Evolutionary conservation across 1,284 basidiomycete genomes (phyloP).

Genomic region (Macrocystidia cucumis): DNA sequence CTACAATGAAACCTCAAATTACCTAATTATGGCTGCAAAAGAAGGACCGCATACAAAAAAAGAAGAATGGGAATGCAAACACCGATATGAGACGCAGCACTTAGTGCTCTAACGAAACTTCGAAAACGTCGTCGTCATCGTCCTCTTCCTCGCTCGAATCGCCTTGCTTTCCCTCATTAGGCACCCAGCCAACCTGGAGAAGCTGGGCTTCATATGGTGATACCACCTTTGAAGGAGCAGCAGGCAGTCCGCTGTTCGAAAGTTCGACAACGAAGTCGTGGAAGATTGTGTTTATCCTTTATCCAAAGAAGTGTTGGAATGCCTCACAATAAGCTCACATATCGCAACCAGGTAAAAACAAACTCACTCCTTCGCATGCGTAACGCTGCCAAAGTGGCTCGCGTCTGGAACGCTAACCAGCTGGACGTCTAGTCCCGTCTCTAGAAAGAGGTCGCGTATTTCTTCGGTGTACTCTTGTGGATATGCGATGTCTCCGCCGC

Average conservation of each 20-base stretch:
- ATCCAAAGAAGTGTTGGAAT: not conserved
- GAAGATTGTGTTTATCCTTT: constrained; percentile 20
- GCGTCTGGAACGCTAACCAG: constrained; percentile 19
- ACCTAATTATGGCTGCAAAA: too few species aligned
- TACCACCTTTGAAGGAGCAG: constrained; percentile 13
- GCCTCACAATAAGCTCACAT: not conserved
- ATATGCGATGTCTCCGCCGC: constrained; percentile 26
- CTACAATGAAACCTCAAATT: too few species aligned
- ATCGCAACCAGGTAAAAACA: not conserved
- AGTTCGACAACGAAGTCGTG: constrained; percentile 21
- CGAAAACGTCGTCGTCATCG: constrained; percentile 4
- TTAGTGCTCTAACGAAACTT: too few species aligned
- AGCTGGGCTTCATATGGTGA: constrained; percentile 23
- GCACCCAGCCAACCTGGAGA: constrained; percentile 13
- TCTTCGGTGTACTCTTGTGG: constrained; percentile 17
- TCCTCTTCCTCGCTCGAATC: not conserved
- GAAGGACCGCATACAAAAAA: too few species aligned
- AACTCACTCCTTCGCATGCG: constrained; percentile 21
- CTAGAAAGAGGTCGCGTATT: constrained; percentile 16
- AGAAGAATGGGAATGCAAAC: too few species aligned
- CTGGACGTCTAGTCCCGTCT: constrained; percentile 20
- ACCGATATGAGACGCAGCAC: too few species aligned
- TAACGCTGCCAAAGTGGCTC: constrained; percentile 26
- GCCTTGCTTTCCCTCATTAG: not conserved
- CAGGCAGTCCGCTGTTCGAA: constrained; percentile 14